phyloP scores from a whole-genome alignment of 148 eudicot genomes.

The Rhododendron vialii region DNA sequence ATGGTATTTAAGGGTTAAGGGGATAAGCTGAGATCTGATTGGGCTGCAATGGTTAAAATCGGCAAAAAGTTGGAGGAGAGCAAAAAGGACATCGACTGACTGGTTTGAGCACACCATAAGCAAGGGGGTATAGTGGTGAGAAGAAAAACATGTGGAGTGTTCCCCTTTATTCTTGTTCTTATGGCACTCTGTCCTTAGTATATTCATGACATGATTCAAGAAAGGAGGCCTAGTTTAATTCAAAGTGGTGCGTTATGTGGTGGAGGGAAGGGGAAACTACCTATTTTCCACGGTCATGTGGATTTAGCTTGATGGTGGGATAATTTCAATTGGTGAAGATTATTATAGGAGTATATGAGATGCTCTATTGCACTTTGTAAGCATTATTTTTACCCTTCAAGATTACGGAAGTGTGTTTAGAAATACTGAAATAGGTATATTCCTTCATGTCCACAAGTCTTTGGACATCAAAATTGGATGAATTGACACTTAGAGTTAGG shows the following conservation, averaged over 20 bases:
- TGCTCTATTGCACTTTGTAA: background rate
- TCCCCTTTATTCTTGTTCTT: background rate
- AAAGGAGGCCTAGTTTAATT: background rate
- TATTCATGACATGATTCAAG: background rate
- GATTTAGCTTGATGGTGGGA: background rate
- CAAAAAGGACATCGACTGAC: background rate
- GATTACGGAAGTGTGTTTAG: background rate
- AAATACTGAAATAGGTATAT: background rate
- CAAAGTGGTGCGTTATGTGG: background rate
- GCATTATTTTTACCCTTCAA: background rate
- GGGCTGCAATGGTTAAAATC: background rate
- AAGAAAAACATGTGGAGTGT: background rate
- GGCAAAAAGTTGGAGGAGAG: background rate
- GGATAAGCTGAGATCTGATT: background rate
- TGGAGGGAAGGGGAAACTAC: background rate
- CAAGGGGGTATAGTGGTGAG: background rate
- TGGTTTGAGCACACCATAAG: background rate
- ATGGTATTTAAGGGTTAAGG: background rate
- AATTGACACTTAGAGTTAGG: background rate
- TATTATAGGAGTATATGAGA: background rate
- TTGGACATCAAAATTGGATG: background rate
- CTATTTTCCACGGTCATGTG: background rate
- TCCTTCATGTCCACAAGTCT: background rate
- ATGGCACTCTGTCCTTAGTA: background rate
- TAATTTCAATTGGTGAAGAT: background rate